Conservation (phyloP, 371 early-diverging fungal species). For the Mucor plumbeus region DNA sequence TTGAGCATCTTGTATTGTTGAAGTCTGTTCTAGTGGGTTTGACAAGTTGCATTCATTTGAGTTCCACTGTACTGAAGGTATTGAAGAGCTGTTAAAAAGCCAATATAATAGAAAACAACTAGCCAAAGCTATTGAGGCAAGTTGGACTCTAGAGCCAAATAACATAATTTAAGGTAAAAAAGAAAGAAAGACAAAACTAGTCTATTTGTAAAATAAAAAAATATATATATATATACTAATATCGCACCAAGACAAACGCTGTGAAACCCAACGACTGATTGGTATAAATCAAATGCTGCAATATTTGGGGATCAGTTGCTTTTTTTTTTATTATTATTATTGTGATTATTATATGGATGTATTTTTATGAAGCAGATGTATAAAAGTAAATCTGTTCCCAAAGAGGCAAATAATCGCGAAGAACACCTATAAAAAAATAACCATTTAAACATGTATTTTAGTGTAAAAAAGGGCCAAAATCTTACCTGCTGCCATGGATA, state of each 20-base stretch:
- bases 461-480: conserved; percentile 17
- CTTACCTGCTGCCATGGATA: conserved; percentile 50
- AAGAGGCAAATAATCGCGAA: conserved; percentile 90
- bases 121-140: conserved; percentile 24
- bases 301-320: neutral
- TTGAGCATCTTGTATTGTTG: neutral
- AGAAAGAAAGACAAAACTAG: neutral
- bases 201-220: neutral
- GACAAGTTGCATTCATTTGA: neutral
- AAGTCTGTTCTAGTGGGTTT: neutral
- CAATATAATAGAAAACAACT: conserved; percentile 33
- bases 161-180: conserved; percentile 21
- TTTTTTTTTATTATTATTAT: no score
- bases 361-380: conserved; percentile 54
- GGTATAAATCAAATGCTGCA: neutral
- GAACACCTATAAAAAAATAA: conserved; percentile 56
- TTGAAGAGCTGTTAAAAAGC: conserved; percentile 16
- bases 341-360: neutral
- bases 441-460: conserved; percentile 24
- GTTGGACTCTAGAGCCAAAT: conserved; percentile 31
- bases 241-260: conserved; percentile 1
- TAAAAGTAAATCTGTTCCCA: conserved; percentile 95
- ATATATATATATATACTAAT: neutral
- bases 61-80: conserved; percentile 8
- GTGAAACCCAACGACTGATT: neutral